Base-by-base conservation (phyloP, 139 green algal species). In the Protoeuglena noctilucae region DNA sequence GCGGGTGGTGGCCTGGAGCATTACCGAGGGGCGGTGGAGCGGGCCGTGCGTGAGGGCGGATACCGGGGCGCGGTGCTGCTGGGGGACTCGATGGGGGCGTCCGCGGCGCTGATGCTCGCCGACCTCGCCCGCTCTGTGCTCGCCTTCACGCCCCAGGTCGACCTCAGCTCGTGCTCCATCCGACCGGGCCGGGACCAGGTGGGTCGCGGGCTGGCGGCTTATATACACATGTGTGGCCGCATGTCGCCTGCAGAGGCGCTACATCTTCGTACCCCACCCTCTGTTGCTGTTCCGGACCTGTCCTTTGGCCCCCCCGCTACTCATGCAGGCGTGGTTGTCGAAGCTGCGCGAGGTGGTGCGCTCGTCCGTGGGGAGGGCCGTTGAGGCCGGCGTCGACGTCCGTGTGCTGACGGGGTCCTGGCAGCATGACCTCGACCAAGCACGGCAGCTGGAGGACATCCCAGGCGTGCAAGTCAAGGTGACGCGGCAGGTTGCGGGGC, bases 31-130 rank as follows among this genome's bases (percentile, higher is more conserved):
- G 55, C 59, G 0, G 54, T 88, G 59, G 7, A 18, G 29, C 25
- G 45, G n/a, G 66, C 69, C 21, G n/a, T n/a, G n/a, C n/a, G n/a
- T n/a, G 65, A 63, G 7, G 40, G 28, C 19, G 53, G 41, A 1
- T 95, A 95, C 65, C 34, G 57, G 24, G 58, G 66, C 1, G 75
- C 93, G 27, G 24, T 96, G 30, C 74, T 93, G 61, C 62, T 95
- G 23, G 88, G 88, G 0, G 88, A 96, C 71, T 82, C 63, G 30
- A 96, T 96, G 88, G 88, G 88, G 1, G 88, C 81, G 17, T 82
- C 75, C 1, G 88, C 68, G 0, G 64, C 77, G 19, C 72, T 96
- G 52, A 54, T 94, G 30, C 93, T 92, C 66, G 60, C 68, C 5
- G 48, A 59, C 3, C 58, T 85, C 39, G 88, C 88, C 25, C 88